Percentiles rank a stretch among this genome's conserved stretches.
phyloP scores from a whole-genome alignment of 83 land plant genomes.

The Picea mariana region DNA sequence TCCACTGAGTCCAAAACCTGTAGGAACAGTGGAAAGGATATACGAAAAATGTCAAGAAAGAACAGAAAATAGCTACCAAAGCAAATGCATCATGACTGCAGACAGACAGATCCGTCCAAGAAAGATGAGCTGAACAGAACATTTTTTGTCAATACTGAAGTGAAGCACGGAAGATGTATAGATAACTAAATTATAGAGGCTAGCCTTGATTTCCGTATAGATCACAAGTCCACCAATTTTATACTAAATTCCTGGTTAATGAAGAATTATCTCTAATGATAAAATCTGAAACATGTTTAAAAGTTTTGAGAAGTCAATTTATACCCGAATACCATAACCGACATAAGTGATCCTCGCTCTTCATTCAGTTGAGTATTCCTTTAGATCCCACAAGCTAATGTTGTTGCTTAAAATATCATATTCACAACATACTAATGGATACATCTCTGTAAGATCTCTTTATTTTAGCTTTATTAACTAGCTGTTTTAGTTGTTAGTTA shows the following conservation, averaged over 20 bases:
- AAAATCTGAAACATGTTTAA: conserved; percentile 2
- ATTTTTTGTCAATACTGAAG: background rate
- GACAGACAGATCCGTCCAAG: background rate
- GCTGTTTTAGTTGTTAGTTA: too few species aligned
- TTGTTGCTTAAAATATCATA: background rate
- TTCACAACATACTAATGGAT: too few species aligned
- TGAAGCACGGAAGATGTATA: too few species aligned
- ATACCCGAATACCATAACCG: background rate
- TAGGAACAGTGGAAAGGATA: background rate
- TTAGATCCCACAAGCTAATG: background rate
- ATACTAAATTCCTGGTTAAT: background rate
- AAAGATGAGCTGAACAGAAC: background rate
- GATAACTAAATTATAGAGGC: too few species aligned
- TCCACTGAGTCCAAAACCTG: conserved; percentile 86
- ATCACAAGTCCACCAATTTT: background rate
- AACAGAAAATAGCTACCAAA: background rate
- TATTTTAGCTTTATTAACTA: too few species aligned
- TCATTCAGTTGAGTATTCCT: background rate
- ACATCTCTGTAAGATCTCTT: too few species aligned
- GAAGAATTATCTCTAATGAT: background rate
- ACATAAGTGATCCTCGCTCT: background rate
- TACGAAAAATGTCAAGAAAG: conserved; percentile 2
- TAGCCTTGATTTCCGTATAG: too few species aligned
- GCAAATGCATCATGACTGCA: background rate
- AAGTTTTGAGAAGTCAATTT: background rate